These are phyloP conservation scores for Microbotryum lychnidis-dioicae DNA, from an alignment of 1,284 basidiomycete species.

Conservation along the genomic window DNA sequence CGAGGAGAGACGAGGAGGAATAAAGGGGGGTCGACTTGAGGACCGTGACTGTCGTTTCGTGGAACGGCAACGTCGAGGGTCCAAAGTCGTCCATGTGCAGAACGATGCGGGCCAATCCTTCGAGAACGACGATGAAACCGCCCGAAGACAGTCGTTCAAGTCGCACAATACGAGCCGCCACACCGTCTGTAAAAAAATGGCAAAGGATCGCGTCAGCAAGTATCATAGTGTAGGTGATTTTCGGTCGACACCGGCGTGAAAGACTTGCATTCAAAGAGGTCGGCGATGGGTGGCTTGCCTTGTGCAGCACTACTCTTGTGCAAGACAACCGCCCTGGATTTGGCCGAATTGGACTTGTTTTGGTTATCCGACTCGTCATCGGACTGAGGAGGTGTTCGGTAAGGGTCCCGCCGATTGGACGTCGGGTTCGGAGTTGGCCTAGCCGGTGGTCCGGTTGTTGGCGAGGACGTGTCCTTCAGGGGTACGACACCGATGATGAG, in stretches of 20 bases:
- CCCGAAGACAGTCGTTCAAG: conserved; percentile 24
- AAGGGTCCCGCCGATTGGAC: too few species aligned
- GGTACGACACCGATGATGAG: conserved; percentile 29
- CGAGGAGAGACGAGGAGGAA: conserved; percentile 2
- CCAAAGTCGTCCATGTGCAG: conserved; percentile 11
- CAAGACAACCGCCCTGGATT: background rate
- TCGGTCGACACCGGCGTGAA: too few species aligned
- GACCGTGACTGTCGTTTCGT: conserved; percentile 6
- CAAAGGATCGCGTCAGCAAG: background rate
- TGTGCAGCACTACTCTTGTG: background rate
- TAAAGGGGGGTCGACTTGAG: conserved; percentile 2
- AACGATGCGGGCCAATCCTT: conserved; percentile 28
- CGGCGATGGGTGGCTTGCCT: conserved; percentile 2
- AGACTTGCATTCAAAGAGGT: conserved; percentile 23
- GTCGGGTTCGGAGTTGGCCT: too few species aligned
- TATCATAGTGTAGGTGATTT: too few species aligned
- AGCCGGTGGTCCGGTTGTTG: background rate
- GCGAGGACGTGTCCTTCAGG: conserved; percentile 7
- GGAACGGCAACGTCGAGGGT: conserved; percentile 1
- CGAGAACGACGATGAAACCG: conserved; percentile 29
- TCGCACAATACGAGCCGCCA: conserved; percentile 30
- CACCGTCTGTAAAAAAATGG: conserved; percentile 11
- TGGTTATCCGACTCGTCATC: background rate
- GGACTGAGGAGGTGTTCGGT: too few species aligned
- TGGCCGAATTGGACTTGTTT: background rate